A percentile compares a stretch with the other conserved stretches of the same genome.
Evolutionary conservation across 495 filamentous ascomycete species (phyloP).

Genomic region (Neurospora africana): DNA sequence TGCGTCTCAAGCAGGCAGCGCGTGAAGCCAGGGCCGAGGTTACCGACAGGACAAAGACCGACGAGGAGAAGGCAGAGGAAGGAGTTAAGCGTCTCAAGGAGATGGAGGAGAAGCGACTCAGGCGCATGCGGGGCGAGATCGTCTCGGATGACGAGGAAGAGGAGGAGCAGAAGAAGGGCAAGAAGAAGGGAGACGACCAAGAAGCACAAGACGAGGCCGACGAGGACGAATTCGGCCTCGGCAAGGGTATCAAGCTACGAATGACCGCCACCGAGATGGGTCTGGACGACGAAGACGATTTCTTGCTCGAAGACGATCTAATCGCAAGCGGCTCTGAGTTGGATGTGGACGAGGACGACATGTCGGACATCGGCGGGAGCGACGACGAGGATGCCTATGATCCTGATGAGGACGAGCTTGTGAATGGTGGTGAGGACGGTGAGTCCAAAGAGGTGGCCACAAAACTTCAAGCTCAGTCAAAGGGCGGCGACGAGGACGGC

Average conservation of each 20-base stretch:
- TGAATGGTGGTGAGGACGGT: conserved; percentile 47
- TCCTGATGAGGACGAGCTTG: conserved; percentile 58
- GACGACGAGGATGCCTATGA: conserved; percentile 23
- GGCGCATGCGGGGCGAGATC: conserved; percentile 61
- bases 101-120: conserved; percentile 65
- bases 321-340: conserved; percentile 57
- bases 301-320: conserved; percentile 78
- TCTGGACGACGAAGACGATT: conserved; percentile 88
- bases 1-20: conserved; percentile 66
- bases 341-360: conserved; percentile 44
- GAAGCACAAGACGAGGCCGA: conserved; percentile 30
- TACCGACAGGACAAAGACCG: conserved; percentile 79
- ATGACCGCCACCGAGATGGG: conserved; percentile 38
- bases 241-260: conserved; percentile 39
- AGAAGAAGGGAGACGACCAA: conserved; percentile 23
- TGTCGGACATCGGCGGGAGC: conserved; percentile 45
- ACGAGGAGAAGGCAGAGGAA: conserved; percentile 72
- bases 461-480: conserved; percentile 17
- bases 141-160: conserved; percentile 41
- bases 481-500: conserved; percentile 33
- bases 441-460: conserved; percentile 38
- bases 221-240: conserved; percentile 44
- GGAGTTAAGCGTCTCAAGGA: conserved; percentile 63
- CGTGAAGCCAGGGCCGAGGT: conserved; percentile 75
- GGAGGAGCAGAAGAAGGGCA: conserved; percentile 35